These are phyloP conservation scores for Neodidymelliopsis sp. DNA, from an alignment of 2,329 filamentous ascomycete genomes.

Conservation along the genomic window DNA sequence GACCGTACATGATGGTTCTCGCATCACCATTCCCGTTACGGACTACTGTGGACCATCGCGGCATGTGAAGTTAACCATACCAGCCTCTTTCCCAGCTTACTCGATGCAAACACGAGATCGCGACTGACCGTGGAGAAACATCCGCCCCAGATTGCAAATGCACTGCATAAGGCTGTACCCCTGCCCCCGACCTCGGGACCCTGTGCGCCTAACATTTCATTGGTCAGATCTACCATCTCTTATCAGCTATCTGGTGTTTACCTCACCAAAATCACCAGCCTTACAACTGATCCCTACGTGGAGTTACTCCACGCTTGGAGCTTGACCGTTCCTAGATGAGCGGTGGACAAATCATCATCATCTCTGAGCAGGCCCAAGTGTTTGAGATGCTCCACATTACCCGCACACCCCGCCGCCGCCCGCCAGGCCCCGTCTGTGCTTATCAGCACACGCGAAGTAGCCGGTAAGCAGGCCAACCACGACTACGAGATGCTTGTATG, in stretches of 20 bases:
- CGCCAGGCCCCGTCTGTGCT: conserved; percentile 15
- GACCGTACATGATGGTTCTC: too few species aligned
- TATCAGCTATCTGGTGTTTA: conserved; percentile 34
- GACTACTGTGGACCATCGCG: too few species aligned
- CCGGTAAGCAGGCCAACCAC: conserved; percentile 9
- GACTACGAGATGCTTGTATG: neutral
- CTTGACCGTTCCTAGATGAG: neutral
- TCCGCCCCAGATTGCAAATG: neutral
- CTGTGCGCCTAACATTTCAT: conserved; percentile 11
- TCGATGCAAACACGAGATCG: conserved; percentile 3
- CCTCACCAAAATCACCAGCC: conserved; percentile 27
- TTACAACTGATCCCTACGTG: conserved; percentile 1
- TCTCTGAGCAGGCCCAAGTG: neutral
- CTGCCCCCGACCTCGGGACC: conserved; percentile 19
- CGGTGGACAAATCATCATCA: conserved; percentile 21
- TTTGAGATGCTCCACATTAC: conserved; percentile 11
- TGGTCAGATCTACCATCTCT: conserved; percentile 20
- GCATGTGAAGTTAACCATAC: neutral
- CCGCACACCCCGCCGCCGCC: conserved; percentile 19
- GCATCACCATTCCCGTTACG: too few species aligned
- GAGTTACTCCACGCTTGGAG: conserved; percentile 27
- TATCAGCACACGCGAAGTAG: conserved; percentile 31
- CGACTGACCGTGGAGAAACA: conserved; percentile 8
- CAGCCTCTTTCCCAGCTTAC: conserved; percentile 1
- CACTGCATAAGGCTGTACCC: conserved; percentile 11